Conservation (phyloP, 2,329 filamentous ascomycete species). For the Monilinia laxa region DNA sequence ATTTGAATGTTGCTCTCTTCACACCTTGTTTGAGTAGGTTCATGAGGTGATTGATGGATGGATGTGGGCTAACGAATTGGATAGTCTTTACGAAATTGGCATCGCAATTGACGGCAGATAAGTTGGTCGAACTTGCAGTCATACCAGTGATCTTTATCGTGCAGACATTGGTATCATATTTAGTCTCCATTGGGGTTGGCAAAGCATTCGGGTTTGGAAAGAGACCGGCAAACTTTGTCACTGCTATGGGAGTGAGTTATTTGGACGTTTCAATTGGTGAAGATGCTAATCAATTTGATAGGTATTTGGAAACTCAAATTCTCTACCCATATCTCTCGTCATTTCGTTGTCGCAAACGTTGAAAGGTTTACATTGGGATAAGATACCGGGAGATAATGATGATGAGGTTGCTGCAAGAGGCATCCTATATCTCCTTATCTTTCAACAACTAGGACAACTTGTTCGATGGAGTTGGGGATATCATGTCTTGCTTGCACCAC, state of each 20-base stretch:
- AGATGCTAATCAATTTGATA: slow-evolving; percentile 38
- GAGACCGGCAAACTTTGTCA: slow-evolving; percentile 88
- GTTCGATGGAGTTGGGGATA: slow-evolving; percentile 99
- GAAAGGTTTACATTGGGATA: slow-evolving; percentile 89
- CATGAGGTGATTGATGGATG: neutral
- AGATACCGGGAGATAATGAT: slow-evolving; percentile 87
- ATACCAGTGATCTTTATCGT: slow-evolving; percentile 93
- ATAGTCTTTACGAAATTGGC: slow-evolving; percentile 95
- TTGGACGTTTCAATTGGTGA: neutral
- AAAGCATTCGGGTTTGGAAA: slow-evolving; percentile 78
- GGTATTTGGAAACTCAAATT: slow-evolving; percentile 98
- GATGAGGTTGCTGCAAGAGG: slow-evolving; percentile 91
- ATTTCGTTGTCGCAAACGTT: slow-evolving; percentile 91
- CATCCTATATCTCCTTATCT: slow-evolving; percentile 93
- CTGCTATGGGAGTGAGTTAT: slow-evolving; percentile 77
- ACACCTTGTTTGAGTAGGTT: slow-evolving; percentile 89
- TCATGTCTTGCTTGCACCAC: slow-evolving; percentile 86
- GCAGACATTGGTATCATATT: slow-evolving; percentile 84
- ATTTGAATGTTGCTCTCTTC: slow-evolving; percentile 94
- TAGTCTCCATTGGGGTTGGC: slow-evolving; percentile 69
- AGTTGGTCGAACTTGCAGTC: slow-evolving; percentile 83
- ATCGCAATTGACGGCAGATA: slow-evolving; percentile 88
- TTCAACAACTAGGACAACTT: slow-evolving; percentile 94
- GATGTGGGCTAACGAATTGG: slow-evolving; percentile 22
- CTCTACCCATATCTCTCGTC: slow-evolving; percentile 92